phyloP scores from a whole-genome alignment of 345 rosid species.

The Brassica incana region DNA sequence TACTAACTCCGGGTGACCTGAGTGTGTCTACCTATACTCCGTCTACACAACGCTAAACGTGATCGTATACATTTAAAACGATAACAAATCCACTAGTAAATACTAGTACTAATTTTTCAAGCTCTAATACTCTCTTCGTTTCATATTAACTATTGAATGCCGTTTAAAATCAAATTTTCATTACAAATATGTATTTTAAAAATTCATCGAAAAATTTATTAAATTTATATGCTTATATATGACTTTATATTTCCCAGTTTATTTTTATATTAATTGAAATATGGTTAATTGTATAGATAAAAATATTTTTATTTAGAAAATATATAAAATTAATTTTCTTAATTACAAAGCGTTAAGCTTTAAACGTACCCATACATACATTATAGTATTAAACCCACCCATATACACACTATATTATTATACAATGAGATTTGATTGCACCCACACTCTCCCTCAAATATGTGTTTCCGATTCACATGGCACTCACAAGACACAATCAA shows the following conservation, averaged over 20 bases:
- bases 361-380: neutral
- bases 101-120: neutral
- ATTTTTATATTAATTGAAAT: no score
- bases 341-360: neutral
- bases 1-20: neutral
- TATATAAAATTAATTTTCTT: no score
- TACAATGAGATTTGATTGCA: neutral
- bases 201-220: no score
- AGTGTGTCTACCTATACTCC: neutral
- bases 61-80: conserved; percentile 10
- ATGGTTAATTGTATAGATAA: no score
- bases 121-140: no score
- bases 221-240: no score
- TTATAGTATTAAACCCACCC: neutral
- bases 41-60: neutral
- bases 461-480: conserved; percentile 37
- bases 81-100: neutral
- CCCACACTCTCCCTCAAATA: conserved; percentile 14
- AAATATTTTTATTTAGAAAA: no score
- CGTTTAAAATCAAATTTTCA: no score
- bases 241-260: no score
- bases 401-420: no score
- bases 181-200: no score
- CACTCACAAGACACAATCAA: conserved; percentile 36
- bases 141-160: no score